phyloP scores from a whole-genome alignment of 2,329 filamentous ascomycete species.

The Aspergillus bombycis region DNA sequence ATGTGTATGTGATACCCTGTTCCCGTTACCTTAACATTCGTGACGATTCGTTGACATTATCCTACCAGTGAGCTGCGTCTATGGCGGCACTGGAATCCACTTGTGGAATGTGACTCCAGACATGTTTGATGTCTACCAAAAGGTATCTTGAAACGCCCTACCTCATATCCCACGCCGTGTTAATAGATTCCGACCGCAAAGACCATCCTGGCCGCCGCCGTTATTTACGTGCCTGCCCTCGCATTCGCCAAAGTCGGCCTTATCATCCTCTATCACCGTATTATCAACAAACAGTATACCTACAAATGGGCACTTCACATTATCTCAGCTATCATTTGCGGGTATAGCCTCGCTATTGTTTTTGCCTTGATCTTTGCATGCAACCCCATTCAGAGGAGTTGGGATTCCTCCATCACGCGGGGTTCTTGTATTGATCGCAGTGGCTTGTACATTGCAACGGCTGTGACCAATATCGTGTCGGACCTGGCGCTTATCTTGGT shows the following conservation, averaged over 20 bases:
- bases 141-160: no score
- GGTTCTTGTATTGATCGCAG: neutral
- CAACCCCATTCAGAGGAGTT: slow-evolving; percentile 19
- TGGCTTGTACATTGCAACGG: slow-evolving; percentile 20
- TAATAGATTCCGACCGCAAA: no score
- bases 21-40: no score
- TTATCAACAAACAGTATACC: slow-evolving; percentile 15
- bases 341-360: slow-evolving; percentile 24
- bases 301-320: slow-evolving; percentile 21
- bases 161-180: no score
- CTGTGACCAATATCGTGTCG: slow-evolving; percentile 25
- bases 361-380: slow-evolving; percentile 24
- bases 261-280: slow-evolving; percentile 29
- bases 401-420: slow-evolving; percentile 17
- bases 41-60: no score
- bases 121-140: no score
- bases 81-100: no score
- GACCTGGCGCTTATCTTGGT: slow-evolving; percentile 24
- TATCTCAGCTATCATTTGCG: slow-evolving; percentile 21
- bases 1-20: no score
- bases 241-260: slow-evolving; percentile 28
- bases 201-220: slow-evolving; percentile 15
- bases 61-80: no score
- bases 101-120: no score
- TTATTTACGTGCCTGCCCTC: slow-evolving; percentile 28